Base-by-base conservation (phyloP, 2,329 filamentous ascomycete genomes). In the Fusarium begoniae region DNA sequence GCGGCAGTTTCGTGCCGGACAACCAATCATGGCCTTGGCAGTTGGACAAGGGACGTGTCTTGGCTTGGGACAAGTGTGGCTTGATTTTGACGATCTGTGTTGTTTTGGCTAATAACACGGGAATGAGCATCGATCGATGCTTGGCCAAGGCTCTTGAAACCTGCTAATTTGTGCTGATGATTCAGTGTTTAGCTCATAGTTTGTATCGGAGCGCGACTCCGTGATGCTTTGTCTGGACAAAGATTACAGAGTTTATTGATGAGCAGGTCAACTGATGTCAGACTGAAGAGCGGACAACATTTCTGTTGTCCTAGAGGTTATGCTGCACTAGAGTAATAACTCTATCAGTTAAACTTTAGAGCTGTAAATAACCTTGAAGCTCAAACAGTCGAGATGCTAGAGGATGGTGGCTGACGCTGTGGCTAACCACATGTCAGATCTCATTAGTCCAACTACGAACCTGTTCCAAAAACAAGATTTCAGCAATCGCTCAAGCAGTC, bases 1-100 rank as follows among this genome's bases (percentile, higher is more conserved):
- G 38, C 72, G 72, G 72, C 72, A 75, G 40, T n/a, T 75, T 66
- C 53, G 41, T 75, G 57, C 72, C 72, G 68, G 51, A 35, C 15
- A 15, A 12, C 72, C 72, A 74, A 74, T 75, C 60, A 58, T 15
- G 20, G 13, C 17, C 30, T 11, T 24, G 8, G 5, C 38, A 45
- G 24, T 15, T 24, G 53, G 24, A 30, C 43, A 35, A 47, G 59
- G 64, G 57, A 63, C 44, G 55, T 57, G 59, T 61, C 72, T 74
- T 74, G 72, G 71, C 72, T 62, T 32, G 51, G 47, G 45, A 40
- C 22, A 55, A 28, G 26, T 74, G 70, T 73, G 70, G 70, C 70
- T 73, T 73, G 66, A 63, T 51, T 30, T 26, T 22, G 51, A 45
- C n/a, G 32, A 20, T 41, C 44, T 40, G 11, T 40, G 56, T 24